These are phyloP conservation scores for Wallemia hederae DNA, from an alignment of 1,284 basidiomycete species.

Conservation along the genomic window DNA sequence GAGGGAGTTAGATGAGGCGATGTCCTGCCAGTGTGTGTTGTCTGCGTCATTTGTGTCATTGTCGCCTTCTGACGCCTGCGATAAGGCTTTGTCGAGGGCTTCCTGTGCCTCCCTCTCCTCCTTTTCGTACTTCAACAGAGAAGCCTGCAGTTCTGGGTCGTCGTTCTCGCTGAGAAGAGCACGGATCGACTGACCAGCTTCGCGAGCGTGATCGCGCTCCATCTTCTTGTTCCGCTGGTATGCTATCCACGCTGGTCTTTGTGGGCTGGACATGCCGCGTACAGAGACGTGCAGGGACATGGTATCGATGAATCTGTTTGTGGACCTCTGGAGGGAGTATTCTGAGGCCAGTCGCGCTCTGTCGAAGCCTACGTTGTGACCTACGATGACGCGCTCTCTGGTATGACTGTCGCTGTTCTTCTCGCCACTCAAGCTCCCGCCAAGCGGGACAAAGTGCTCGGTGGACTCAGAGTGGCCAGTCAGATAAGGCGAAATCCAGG, in stretches of 20 bases:
- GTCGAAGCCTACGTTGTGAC: constrained; percentile 90
- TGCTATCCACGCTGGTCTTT: constrained; percentile 73
- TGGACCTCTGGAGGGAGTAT: constrained; percentile 37
- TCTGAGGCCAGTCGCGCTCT: constrained; percentile 59
- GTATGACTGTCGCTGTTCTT: constrained; percentile 8
- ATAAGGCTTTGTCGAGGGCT: constrained; percentile 10
- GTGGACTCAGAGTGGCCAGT: constrained; percentile 33
- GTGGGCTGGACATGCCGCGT: constrained; percentile 78
- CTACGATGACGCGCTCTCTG: constrained; percentile 41
- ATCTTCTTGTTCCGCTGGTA: constrained; percentile 29
- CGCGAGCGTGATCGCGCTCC: constrained; percentile 24
- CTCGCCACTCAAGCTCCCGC: constrained; percentile 16
- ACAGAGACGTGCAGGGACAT: constrained; percentile 86
- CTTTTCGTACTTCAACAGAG: constrained; percentile 17
- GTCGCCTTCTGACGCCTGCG: not conserved
- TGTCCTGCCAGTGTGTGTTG: constrained; percentile 45
- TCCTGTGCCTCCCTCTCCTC: constrained; percentile 24
- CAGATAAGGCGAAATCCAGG: constrained; percentile 85
- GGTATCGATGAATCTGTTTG: constrained; percentile 71
- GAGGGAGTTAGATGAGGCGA: constrained; percentile 73
- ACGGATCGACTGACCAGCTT: constrained; percentile 28
- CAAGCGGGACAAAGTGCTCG: constrained; percentile 48
- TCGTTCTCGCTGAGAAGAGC: not conserved
- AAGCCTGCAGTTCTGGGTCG: not conserved
- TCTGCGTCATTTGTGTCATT: constrained; percentile 6